Conservation (phyloP, 2,329 filamentous ascomycete species). For the Purpureocillium lavendulum region DNA sequence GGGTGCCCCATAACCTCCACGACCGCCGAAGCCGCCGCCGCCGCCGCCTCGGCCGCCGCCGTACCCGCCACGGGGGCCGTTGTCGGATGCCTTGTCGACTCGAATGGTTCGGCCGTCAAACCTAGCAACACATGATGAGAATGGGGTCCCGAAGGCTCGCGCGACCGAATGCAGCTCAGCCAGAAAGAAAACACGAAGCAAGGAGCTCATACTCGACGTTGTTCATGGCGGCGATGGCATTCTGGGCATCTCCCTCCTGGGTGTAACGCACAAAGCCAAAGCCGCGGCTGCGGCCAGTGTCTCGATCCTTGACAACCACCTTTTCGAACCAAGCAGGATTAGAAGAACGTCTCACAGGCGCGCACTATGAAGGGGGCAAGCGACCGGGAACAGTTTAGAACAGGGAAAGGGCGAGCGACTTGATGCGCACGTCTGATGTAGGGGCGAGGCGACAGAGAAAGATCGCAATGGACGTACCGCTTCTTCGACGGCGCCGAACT, state of each 20-base stretch:
- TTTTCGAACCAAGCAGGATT: slow-evolving; percentile 27
- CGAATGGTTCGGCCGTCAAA: slow-evolving; percentile 93
- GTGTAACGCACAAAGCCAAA: slow-evolving; percentile 94
- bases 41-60: slow-evolving; percentile 23
- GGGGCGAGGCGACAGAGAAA: background rate
- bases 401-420: background rate
- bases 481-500: slow-evolving; percentile 87
- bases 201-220: slow-evolving; percentile 67
- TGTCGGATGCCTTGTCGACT: slow-evolving; percentile 91
- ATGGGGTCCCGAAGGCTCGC: slow-evolving; percentile 1
- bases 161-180: slow-evolving; percentile 1
- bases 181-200: slow-evolving; percentile 11
- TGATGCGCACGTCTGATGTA: background rate
- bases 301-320: slow-evolving; percentile 97
- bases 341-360: slow-evolving; percentile 11
- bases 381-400: too few relatives aligned
- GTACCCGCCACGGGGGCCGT: slow-evolving; percentile 46
- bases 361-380: background rate
- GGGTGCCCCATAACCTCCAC: slow-evolving; percentile 36
- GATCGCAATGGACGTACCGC: slow-evolving; percentile 58
- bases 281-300: slow-evolving; percentile 91
- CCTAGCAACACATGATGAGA: slow-evolving; percentile 33
- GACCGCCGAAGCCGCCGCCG: slow-evolving; percentile 32
- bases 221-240: slow-evolving; percentile 73
- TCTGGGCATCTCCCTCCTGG: slow-evolving; percentile 66